Base-by-base conservation (phyloP, 2,329 filamentous ascomycete species). In the Fusarium compactum region DNA sequence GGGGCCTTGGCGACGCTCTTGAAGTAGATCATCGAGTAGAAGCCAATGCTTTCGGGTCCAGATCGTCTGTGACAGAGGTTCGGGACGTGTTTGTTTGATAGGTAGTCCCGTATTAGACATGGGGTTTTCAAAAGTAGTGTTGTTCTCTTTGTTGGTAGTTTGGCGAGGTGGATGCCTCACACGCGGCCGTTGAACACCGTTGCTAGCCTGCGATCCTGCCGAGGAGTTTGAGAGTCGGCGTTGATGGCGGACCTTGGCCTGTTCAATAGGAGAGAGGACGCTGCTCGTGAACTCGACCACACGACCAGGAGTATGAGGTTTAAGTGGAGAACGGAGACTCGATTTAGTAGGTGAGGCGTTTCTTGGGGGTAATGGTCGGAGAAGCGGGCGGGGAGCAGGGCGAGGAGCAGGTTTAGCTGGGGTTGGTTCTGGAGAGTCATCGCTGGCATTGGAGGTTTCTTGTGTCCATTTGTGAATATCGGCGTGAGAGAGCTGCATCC, bases 211-310 rank as follows among this genome's bases (percentile, higher is more conserved):
- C 10, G 67, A 70, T 51, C 54, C 65, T 22, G 58, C 68, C 7
- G 70, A 70, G 5, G 72, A 72, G 27, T 75, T 76, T 46, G 76
- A 78, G 16, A 74, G 63, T 18, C 71, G 75, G 30, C 75, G 77
- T 55, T 78, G 74, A 16, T 77, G 75, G n/a, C 79, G 77, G 27
- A 68, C 72, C 51, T 70, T 70, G 5, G 80, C 81, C 66, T 85
- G 82, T 12, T 82, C 80, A 2, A 81, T 71, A 2, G 85, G 84
- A 6, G 84, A 85, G 9, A 85, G 76, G 2, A 83, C 83, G 74
- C 81, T 85, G 76, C 83, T 85, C 1, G 84, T 85, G 68, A 89
- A 89, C 61, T 87, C 86, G 16, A 90, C 87, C 1, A 89, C 85
- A 1, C 86, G 84, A 7, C 87, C 87, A 1, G 86, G 86, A 4